Percentiles rank a stretch among this genome's conserved stretches.
phyloP scores from a whole-genome alignment of 1,139 yeast species.

The Kodamaea anthophila region DNA sequence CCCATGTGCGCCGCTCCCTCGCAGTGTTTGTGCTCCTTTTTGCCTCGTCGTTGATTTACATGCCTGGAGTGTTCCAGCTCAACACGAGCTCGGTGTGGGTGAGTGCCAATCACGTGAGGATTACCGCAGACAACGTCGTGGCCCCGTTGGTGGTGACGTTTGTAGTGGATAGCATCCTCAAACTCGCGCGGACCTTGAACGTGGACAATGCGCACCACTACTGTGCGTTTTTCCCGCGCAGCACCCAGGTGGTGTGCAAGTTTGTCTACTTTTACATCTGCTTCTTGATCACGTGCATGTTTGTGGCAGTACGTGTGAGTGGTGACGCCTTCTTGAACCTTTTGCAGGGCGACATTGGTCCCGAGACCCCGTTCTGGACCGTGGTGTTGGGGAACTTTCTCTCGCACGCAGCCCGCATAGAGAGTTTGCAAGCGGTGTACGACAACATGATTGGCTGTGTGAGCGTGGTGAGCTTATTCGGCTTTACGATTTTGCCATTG shows the following conservation, averaged over 20 bases:
- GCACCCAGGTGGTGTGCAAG: slow-evolving; percentile 13
- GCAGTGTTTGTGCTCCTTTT: slow-evolving; percentile 4
- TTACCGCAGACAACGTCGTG: slow-evolving; percentile 22
- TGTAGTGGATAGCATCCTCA: slow-evolving; percentile 9
- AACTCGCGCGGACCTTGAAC: slow-evolving; percentile 11
- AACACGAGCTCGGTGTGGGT: slow-evolving; percentile 4
- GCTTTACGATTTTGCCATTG: slow-evolving; percentile 23
- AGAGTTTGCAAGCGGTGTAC: slow-evolving; percentile 2
- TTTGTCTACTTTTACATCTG: slow-evolving; percentile 22
- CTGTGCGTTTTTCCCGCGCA: slow-evolving; percentile 11
- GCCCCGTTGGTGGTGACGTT: slow-evolving; percentile 15
- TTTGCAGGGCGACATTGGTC: slow-evolving; percentile 6
- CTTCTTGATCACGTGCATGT: slow-evolving; percentile 13
- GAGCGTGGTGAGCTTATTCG: slow-evolving; percentile 17
- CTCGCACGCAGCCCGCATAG: slow-evolving; percentile 2
- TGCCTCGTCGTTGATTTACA: slow-evolving; percentile 12
- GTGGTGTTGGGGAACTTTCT: slow-evolving; percentile 2
- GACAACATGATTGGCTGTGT: slow-evolving; percentile 15
- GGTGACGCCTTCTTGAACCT: slow-evolving; percentile 21
- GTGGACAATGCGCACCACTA: slow-evolving; percentile 11
- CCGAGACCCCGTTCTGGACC: slow-evolving; percentile 2
- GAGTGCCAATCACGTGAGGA: slow-evolving; percentile 5
- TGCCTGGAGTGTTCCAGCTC: slow-evolving; percentile 1
- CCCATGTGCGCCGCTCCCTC: slow-evolving; percentile 4
- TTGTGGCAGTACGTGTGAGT: slow-evolving; percentile 14